Evolutionary conservation across 768 basidiomycete genomes (phyloP).

Genomic region (Roridomyces roridus): DNA sequence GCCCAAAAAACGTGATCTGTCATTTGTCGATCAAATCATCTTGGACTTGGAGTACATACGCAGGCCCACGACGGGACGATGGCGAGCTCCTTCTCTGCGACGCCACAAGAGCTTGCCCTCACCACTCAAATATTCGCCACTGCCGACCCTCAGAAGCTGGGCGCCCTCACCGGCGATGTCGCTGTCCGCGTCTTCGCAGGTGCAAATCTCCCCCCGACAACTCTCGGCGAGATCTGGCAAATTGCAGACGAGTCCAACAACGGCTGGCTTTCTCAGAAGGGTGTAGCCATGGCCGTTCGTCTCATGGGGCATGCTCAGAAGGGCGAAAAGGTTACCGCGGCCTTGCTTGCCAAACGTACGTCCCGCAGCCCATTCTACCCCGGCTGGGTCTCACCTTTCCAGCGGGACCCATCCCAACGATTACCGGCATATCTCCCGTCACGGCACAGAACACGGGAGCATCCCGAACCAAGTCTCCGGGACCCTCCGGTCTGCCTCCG

Average conservation of each 20-base stretch:
- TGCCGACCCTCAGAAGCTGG: conserved; percentile 80
- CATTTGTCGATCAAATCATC: neutral
- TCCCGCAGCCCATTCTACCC: conserved; percentile 13
- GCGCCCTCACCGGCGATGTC: conserved; percentile 87
- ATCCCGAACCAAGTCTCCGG: conserved; percentile 61
- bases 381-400: conserved; percentile 18
- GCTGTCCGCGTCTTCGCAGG: conserved; percentile 88
- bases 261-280: conserved; percentile 88
- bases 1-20: too few species aligned
- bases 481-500: conserved; percentile 61
- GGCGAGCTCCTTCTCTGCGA: conserved; percentile 44
- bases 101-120: conserved; percentile 59
- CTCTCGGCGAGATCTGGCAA: conserved; percentile 93
- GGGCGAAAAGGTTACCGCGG: conserved; percentile 69
- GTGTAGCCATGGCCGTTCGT: conserved; percentile 86
- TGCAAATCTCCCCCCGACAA: conserved; percentile 76
- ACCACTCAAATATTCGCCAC: conserved; percentile 76
- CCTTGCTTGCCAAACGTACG: conserved; percentile 77
- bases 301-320: conserved; percentile 94
- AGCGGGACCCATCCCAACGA: conserved; percentile 87
- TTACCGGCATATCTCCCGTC: conserved; percentile 70
- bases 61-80: neutral
- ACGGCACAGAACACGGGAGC: conserved; percentile 66
- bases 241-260: conserved; percentile 93
- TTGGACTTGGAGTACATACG: too few species aligned